Percentiles rank a stretch among this genome's conserved stretches.
Conservation (phyloP, 345 rosid genomes). For the Lepidium africanum region DNA sequence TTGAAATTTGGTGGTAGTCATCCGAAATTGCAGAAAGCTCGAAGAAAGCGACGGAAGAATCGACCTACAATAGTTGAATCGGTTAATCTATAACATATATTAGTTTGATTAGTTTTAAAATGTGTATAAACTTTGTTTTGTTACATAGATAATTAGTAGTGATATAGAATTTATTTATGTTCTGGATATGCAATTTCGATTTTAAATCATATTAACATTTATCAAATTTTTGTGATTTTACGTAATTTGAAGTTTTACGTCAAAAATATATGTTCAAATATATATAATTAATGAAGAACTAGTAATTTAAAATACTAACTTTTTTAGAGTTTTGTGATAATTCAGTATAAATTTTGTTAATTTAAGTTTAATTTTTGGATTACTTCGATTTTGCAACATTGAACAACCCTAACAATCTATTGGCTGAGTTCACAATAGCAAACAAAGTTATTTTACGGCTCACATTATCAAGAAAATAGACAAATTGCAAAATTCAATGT, state of each 20-base stretch:
- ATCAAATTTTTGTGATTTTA: not conserved
- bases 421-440: conserved; percentile 9
- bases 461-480: conserved; percentile 7
- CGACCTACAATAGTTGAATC: conserved; percentile 20
- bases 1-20: conserved; percentile 67
- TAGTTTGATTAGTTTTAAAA: not conserved
- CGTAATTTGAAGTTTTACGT: not conserved
- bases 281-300: too few species aligned
- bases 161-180: not conserved
- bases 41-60: conserved; percentile 29
- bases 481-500: conserved; percentile 13
- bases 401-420: not conserved
- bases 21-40: conserved; percentile 6
- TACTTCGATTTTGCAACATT: too few species aligned
- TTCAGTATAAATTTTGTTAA: not conserved
- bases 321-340: not conserved
- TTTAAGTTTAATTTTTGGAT: too few species aligned
- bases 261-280: too few species aligned
- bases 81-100: conserved; percentile 13
- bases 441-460: not conserved
- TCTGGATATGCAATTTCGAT: not conserved
- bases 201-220: not conserved
- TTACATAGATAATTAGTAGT: not conserved
- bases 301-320: not conserved
- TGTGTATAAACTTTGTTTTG: not conserved